Conservation (phyloP, 2,329 filamentous ascomycete species). For the Colletotrichum cordylinicola region DNA sequence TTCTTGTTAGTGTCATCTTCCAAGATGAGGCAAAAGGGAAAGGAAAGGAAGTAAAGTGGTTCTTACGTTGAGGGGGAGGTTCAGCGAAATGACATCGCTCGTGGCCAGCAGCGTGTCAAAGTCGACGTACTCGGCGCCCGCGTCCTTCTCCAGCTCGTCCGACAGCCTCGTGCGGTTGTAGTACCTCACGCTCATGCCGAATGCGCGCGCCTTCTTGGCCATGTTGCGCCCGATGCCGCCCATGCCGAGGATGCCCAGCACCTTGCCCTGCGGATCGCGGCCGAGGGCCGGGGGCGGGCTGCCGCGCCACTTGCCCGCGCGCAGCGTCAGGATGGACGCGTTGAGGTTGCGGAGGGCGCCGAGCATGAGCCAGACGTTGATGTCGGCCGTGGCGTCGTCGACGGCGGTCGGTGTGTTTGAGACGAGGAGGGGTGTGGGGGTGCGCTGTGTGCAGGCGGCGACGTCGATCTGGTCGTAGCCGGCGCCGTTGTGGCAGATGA, state of each 20-base stretch:
- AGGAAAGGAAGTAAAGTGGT: slow-evolving; percentile 20
- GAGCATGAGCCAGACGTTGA: slow-evolving; percentile 80
- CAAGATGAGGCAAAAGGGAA: background rate
- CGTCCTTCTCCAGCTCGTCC: slow-evolving; percentile 55
- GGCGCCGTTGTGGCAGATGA: slow-evolving; percentile 71
- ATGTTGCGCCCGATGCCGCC: slow-evolving; percentile 83
- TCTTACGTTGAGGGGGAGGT: slow-evolving; percentile 81
- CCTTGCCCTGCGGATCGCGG: slow-evolving; percentile 80
- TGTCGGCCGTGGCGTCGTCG: slow-evolving; percentile 84
- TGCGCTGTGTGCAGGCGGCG: slow-evolving; percentile 68
- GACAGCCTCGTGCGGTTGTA: slow-evolving; percentile 71
- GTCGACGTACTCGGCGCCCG: slow-evolving; percentile 69
- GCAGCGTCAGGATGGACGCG: slow-evolving; percentile 67
- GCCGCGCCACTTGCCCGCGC: slow-evolving; percentile 73
- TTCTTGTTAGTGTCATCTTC: background rate
- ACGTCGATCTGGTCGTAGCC: slow-evolving; percentile 88
- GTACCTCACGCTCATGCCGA: slow-evolving; percentile 79
- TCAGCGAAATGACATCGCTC: slow-evolving; percentile 81
- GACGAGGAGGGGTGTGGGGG: slow-evolving; percentile 61
- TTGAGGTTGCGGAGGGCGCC: slow-evolving; percentile 80
- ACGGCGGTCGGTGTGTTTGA: slow-evolving; percentile 85
- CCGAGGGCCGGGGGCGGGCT: slow-evolving; percentile 62
- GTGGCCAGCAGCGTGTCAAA: slow-evolving; percentile 75
- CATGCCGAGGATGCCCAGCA: slow-evolving; percentile 84
- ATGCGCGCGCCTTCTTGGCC: slow-evolving; percentile 74